phyloP scores from a whole-genome alignment of 2,329 filamentous ascomycete genomes.

The Curvularia lunata region DNA sequence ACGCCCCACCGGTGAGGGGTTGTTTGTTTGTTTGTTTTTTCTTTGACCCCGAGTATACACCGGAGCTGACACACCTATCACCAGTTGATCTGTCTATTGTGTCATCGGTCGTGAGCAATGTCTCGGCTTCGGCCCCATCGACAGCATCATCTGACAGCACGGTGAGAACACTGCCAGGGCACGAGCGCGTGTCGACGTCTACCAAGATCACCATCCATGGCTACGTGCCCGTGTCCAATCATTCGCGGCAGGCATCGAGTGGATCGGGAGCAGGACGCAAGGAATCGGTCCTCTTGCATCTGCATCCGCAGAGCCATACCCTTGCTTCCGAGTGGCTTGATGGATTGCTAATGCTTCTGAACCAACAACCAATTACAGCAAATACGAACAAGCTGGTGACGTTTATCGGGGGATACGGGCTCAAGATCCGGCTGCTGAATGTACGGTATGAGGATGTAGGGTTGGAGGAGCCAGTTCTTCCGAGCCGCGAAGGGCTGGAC shows the following conservation, averaged over 20 bases:
- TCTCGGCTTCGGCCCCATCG: constrained; percentile 68
- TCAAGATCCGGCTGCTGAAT: constrained; percentile 92
- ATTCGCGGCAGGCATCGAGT: constrained; percentile 38
- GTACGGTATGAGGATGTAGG: constrained; percentile 82
- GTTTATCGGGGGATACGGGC: constrained; percentile 84
- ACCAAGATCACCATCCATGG: constrained; percentile 95
- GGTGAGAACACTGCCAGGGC: constrained; percentile 49
- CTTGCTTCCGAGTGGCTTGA: constrained; percentile 96
- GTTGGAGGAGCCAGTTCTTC: constrained; percentile 74
- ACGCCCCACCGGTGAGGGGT: constrained; percentile 1
- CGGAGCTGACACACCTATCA: constrained; percentile 35
- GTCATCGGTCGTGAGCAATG: constrained; percentile 92
- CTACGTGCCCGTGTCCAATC: constrained; percentile 55
- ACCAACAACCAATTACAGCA: constrained; percentile 94
- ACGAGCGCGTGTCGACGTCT: constrained; percentile 52
- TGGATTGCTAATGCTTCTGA: constrained; percentile 90
- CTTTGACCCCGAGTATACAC: constrained; percentile 13
- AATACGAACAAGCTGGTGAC: constrained; percentile 91
- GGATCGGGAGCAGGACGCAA: constrained; percentile 50
- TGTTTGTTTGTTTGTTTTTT: background rate
- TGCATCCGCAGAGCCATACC: constrained; percentile 80
- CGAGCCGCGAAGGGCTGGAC: constrained; percentile 82
- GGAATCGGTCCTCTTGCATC: constrained; percentile 79
- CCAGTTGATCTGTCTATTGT: constrained; percentile 81
- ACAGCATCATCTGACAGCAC: constrained; percentile 57